Base-by-base conservation (phyloP, 352 stramenopile genomes). In the Pythium coloratum region DNA sequence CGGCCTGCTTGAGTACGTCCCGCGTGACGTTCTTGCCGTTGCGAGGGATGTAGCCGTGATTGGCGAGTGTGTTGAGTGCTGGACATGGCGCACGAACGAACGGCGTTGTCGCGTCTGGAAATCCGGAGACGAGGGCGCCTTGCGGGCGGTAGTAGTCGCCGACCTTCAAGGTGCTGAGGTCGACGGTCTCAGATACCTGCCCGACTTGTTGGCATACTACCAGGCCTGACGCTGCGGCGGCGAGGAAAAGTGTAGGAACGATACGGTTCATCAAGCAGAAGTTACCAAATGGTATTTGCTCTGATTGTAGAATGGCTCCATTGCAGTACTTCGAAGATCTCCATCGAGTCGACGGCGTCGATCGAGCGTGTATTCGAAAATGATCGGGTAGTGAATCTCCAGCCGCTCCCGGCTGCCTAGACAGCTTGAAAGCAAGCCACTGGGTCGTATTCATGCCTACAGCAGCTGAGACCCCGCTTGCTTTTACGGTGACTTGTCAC, bases 21-120 rank as follows among this genome's bases (percentile, higher is more conserved):
- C 58, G 50, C 3, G 70, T 75, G 60, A 87, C 60, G 56, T 80
- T 77, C 62, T 84, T 78, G 59, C 78, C 77, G 47, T 80, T 74
- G 26, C 81, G 78, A 20, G 76, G 71, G 10, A 87, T 38, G 55
- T 76, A 69, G n/a, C 76, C 76, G 62, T 87, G 76, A 67, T 87
- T 87, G 20, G 78, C 74, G 20, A 87, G 55, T 14, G 78, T 51
- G 54, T 84, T 87, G 26, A 87, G 66, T 40, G 71, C 74, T 26
- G 78, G 78, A 18, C 78, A 87, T 18, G 78, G 78, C n/a, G 70
- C 78, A 0, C 76, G 76, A 1, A 62, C 55, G 59, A 72, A 78
- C 1, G 47, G 20, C 4, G 76, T 73, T 24, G 64, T 74, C 18
- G 67, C 73, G 32, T 62, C 62, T 0, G 62, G 47, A 0, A 75